Base-by-base conservation (phyloP, 306 rosid genomes). In the Vachellia pachyceras region DNA sequence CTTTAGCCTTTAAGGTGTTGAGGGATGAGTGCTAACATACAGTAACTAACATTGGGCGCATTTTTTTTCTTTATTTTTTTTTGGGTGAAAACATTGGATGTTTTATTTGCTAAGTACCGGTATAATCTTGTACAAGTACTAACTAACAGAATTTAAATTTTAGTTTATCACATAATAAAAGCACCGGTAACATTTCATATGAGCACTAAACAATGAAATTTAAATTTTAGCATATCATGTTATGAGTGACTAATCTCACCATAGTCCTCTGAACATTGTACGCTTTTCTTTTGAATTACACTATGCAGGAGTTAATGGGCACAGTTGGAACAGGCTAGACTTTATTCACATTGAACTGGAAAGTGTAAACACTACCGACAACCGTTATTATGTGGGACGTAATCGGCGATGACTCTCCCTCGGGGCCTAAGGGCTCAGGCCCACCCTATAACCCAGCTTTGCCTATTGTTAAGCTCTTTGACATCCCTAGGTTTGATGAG, bases 1-100 rank as follows among this genome's bases (percentile, higher is more conserved):
- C n/a, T n/a, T n/a, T n/a, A n/a, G n/a, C n/a, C 67, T 60, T 60
- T 60, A 37, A 60, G 67, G 39, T 39, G 12, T 60, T 60, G 39
- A 12, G 67, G 67, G 8, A 61, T 25, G 5, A 12, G 67, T 52
- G 22, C 10, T 18, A 5, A 18, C 10, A 52, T 6, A 52, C 7
- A 52, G 6, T 29, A 29, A 29, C 33, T 5, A 52, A 52, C 60
- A 18, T 52, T 52, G 60, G 23, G 22, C 5, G 22, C 58, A 17
- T 50, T 49, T 18, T 5, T 15, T 17, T 5, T 1, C 7, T 50
- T 50, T 50, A 5, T 7, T 50, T 50, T 17, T 17, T 50, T 50
- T 17, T 15, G 3, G 17, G 8, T 50, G 57, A 5, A 18, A 50
- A 17, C 66, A 60, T 60, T 10, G 14, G 41, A 11, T 10, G 3